phyloP scores from a whole-genome alignment of 2,329 filamentous ascomycete genomes.

The Hypoxylon sp. region DNA sequence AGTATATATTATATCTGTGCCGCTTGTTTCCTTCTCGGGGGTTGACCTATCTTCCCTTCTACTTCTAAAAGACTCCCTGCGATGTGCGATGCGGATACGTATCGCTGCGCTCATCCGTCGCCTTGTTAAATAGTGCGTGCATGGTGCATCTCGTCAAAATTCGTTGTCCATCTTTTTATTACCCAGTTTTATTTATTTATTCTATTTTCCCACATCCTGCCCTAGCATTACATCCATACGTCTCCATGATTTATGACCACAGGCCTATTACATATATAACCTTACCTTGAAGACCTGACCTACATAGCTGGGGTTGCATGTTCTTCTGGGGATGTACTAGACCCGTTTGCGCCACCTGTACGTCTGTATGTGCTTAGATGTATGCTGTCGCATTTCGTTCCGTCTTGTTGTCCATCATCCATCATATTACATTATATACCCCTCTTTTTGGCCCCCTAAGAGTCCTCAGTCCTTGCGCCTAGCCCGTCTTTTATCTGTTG shows the following conservation, averaged over 20 bases:
- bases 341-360: slow-evolving; percentile 9
- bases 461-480: slow-evolving; percentile 35
- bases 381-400: slow-evolving; percentile 38
- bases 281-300: slow-evolving; percentile 1
- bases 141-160: slow-evolving; percentile 25
- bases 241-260: not conserved
- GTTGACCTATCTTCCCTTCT: not conserved
- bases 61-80: not conserved
- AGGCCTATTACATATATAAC: not conserved
- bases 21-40: not conserved
- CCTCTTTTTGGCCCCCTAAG: slow-evolving; percentile 44
- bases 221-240: slow-evolving; percentile 1
- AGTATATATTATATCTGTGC: not conserved
- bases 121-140: slow-evolving; percentile 13
- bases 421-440: slow-evolving; percentile 39
- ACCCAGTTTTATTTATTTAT: slow-evolving; percentile 30
- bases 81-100: not conserved
- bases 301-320: slow-evolving; percentile 23
- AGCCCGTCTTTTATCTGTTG: slow-evolving; percentile 30
- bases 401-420: slow-evolving; percentile 5
- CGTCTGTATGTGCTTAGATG: slow-evolving; percentile 22
- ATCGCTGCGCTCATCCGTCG: slow-evolving; percentile 1
- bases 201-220: not conserved
- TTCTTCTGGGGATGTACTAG: slow-evolving; percentile 27
- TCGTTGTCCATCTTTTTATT: slow-evolving; percentile 16